Evolutionary conservation across 176 grass and related monocot species (phyloP).

Genomic region (Lolium rigidum): DNA sequence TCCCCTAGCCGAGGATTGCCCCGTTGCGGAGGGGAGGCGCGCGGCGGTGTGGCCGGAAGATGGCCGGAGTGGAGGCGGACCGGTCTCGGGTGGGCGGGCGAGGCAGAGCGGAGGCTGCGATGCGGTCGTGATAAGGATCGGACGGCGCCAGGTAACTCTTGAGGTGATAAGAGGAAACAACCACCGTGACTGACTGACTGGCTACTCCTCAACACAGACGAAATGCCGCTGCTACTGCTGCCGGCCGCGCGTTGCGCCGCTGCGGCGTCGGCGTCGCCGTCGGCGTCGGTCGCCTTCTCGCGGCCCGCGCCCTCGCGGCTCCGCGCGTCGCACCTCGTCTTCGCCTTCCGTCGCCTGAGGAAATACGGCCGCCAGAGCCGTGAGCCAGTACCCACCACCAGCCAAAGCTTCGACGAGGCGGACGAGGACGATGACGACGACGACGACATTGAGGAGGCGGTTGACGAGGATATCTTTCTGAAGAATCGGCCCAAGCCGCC

Average conservation of each 20-base stretch:
- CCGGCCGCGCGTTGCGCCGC: slow-evolving; percentile 9
- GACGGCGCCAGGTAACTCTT: slow-evolving; percentile 15
- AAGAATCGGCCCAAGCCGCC: slow-evolving; percentile 52
- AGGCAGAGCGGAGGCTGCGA: background rate
- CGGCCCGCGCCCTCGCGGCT: background rate
- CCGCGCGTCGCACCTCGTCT: slow-evolving; percentile 27
- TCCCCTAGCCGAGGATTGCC: background rate
- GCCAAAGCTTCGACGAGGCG: slow-evolving; percentile 27
- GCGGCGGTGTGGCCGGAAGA: background rate
- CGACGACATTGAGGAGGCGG: slow-evolving; percentile 27
- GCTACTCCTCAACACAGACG: background rate
- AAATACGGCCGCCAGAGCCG: slow-evolving; percentile 43
- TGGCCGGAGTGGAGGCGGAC: background rate
- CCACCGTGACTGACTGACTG: background rate
- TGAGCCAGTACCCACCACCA: slow-evolving; percentile 23
- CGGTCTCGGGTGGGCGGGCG: too few relatives aligned
- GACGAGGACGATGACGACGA: background rate
- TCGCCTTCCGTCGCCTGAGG: slow-evolving; percentile 43
- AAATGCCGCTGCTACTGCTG: slow-evolving; percentile 43
- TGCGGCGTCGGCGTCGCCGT: background rate
- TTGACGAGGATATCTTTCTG: slow-evolving; percentile 51
- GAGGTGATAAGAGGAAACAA: slow-evolving; percentile 14
- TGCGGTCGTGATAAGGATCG: slow-evolving; percentile 47
- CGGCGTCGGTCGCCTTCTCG: slow-evolving; percentile 15
- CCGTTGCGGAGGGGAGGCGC: background rate